phyloP scores from a whole-genome alignment of 2,329 filamentous ascomycete genomes.

The Diaporthe australafricana region DNA sequence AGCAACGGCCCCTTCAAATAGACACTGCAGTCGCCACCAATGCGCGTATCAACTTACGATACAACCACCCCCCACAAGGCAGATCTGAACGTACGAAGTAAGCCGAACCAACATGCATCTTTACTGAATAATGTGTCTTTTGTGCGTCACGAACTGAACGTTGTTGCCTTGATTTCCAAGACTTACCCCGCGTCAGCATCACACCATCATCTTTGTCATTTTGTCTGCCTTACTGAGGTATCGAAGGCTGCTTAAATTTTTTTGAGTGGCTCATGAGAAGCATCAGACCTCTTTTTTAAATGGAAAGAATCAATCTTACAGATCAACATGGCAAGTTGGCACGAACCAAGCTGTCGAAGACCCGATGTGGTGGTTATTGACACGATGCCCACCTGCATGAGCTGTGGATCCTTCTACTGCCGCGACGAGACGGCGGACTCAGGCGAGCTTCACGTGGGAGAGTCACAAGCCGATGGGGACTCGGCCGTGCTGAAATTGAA shows the following conservation, averaged over 20 bases:
- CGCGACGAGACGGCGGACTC: neutral
- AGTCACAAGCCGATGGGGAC: neutral
- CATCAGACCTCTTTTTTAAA: too few relatives aligned
- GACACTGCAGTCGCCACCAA: too few relatives aligned
- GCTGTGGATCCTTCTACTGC: conserved; percentile 1
- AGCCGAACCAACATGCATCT: too few relatives aligned
- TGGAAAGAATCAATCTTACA: too few relatives aligned
- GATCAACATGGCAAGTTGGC: neutral
- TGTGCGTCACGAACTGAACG: neutral
- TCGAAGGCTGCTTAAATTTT: too few relatives aligned
- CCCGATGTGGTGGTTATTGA: neutral
- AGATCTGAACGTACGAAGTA: too few relatives aligned
- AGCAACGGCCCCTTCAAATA: too few relatives aligned
- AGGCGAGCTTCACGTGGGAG: neutral
- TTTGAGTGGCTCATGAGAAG: too few relatives aligned
- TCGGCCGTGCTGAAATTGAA: neutral
- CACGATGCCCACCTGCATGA: neutral
- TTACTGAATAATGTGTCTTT: too few relatives aligned
- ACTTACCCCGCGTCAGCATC: neutral
- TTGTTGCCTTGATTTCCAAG: neutral
- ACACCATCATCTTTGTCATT: neutral
- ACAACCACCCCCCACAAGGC: too few relatives aligned
- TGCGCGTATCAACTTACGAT: too few relatives aligned
- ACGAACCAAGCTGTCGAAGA: neutral
- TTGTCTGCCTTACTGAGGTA: too few relatives aligned